Evolutionary conservation across 2,329 filamentous ascomycete genomes (phyloP).

Genomic region (Sporothrix brunneoviolacea): DNA sequence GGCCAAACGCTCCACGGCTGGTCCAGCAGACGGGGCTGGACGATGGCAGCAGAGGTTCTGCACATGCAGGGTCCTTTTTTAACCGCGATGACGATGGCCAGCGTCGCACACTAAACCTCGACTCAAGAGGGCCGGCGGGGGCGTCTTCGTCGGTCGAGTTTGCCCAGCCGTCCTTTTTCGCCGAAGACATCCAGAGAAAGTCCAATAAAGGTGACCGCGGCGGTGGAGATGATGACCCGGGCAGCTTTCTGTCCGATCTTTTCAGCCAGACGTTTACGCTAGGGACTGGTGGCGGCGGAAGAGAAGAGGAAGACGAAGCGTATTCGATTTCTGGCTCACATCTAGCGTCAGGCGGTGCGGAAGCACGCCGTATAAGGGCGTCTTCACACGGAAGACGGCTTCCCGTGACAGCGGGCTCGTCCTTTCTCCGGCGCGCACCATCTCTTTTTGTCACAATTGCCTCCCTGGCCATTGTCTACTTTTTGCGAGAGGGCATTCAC

Average conservation of each 20-base stretch:
- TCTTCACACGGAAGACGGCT: no score
- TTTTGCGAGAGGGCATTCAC: not conserved
- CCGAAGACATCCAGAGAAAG: constrained; percentile 27
- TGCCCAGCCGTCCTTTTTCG: constrained; percentile 55
- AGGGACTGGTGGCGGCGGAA: constrained; percentile 25
- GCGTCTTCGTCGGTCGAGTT: constrained; percentile 15
- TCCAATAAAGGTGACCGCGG: not conserved
- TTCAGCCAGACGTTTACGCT: constrained; percentile 39
- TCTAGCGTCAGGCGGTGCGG: no score
- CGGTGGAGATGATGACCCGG: constrained; percentile 30
- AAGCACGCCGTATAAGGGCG: no score
- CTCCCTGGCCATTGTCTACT: not conserved
- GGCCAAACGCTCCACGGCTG: constrained; percentile 49
- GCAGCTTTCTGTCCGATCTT: constrained; percentile 38
- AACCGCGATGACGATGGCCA: not conserved
- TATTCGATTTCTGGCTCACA: not conserved
- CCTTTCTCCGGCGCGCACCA: not conserved
- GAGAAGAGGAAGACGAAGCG: constrained; percentile 12
- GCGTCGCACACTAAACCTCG: not conserved
- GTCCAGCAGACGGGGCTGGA: constrained; percentile 23
- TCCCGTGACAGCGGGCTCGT: not conserved
- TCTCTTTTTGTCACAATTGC: not conserved
- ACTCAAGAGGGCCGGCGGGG: not conserved
- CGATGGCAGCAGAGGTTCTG: constrained; percentile 25
- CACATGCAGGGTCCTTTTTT: not conserved